Evolutionary conservation across 495 filamentous ascomycete genomes (phyloP).

Genomic region (Neurospora tetrasperma): DNA sequence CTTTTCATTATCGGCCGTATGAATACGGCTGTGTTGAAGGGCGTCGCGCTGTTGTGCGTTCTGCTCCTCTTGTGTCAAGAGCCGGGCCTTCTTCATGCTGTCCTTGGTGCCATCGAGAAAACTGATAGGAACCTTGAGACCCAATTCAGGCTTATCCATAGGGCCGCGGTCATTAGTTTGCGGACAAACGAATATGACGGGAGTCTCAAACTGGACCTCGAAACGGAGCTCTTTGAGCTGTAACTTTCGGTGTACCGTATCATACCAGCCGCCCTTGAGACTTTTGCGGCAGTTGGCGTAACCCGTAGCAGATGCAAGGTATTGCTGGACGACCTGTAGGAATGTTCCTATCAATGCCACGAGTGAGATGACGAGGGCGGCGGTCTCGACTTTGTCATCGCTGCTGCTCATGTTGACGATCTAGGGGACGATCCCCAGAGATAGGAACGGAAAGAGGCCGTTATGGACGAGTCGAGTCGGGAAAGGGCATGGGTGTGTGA

Average conservation of each 20-base stretch:
- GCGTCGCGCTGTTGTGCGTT: no score
- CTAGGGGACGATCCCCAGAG: background rate
- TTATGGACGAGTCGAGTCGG: background rate
- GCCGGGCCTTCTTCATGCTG: no score
- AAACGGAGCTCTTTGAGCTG: conserved; percentile 34
- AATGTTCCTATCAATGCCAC: conserved; percentile 29
- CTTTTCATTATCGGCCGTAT: conserved; percentile 38
- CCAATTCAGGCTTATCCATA: no score
- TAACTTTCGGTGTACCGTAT: conserved; percentile 31
- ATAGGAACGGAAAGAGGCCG: background rate
- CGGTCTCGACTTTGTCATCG: conserved; percentile 9
- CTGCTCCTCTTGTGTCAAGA: no score
- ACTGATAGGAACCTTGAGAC: no score
- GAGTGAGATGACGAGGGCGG: conserved; percentile 26
- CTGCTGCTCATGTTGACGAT: background rate
- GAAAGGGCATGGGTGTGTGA: background rate
- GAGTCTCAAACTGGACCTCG: conserved; percentile 39
- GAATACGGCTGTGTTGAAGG: conserved; percentile 14
- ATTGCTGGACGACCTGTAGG: conserved; percentile 34
- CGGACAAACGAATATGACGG: conserved; percentile 36
- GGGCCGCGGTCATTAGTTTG: no score
- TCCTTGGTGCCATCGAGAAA: no score
- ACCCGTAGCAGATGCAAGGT: conserved; percentile 31
- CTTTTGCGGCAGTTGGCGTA: conserved; percentile 30
- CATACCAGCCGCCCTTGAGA: conserved; percentile 38